phyloP scores from a whole-genome alignment of 139 green algal species.

The Monoraphidium neglectum region DNA sequence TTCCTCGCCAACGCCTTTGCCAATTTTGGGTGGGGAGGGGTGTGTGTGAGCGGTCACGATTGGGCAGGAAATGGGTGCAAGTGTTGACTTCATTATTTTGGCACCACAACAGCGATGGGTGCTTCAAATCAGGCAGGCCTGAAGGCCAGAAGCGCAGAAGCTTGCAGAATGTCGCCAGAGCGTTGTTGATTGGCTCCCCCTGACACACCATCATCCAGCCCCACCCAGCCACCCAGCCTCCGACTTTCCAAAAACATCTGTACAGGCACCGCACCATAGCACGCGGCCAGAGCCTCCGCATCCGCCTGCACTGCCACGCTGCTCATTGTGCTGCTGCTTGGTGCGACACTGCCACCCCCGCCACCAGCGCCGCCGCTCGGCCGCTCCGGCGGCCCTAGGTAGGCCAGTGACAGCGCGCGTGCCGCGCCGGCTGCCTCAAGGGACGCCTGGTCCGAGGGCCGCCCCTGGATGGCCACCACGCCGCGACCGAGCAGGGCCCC shows the following conservation, averaged over 20 bases:
- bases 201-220: too few relatives aligned
- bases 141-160: too few relatives aligned
- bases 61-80: too few relatives aligned
- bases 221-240: too few relatives aligned
- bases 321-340: conserved; percentile 23
- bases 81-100: too few relatives aligned
- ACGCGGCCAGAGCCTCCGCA: conserved; percentile 70
- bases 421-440: conserved; percentile 40
- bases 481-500: conserved; percentile 1
- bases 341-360: too few relatives aligned
- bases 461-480: conserved; percentile 31
- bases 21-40: neutral
- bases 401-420: conserved; percentile 24
- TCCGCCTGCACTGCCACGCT: conserved; percentile 69
- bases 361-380: neutral
- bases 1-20: conserved; percentile 12
- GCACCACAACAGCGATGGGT: too few relatives aligned
- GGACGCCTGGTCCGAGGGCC: conserved; percentile 39
- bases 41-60: neutral
- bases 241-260: too few relatives aligned
- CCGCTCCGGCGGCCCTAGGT: conserved; percentile 32
- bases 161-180: too few relatives aligned
- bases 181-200: too few relatives aligned
- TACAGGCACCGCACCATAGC: conserved; percentile 51
- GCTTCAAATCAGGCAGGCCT: too few relatives aligned